Base-by-base conservation (phyloP, 192 early-diverging fungal species). In the Linnemannia exigua region DNA sequence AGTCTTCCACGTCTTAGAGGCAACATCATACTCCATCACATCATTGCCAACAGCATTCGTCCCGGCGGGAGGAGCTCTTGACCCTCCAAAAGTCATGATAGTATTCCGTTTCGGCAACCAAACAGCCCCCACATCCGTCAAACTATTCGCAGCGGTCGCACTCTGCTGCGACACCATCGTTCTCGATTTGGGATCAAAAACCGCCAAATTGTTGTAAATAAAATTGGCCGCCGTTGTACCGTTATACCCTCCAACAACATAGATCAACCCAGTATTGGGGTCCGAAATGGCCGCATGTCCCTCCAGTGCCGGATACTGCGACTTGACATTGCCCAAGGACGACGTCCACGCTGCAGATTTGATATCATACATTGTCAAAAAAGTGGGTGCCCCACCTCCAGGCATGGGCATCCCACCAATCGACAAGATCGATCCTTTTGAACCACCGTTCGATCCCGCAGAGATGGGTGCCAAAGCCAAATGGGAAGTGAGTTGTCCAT, bases 71-170 rank as follows among this genome's bases (percentile, higher is more conserved):
- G 77, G 77, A 31, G 75, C 79, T 70, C 70, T 74, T n/a, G 84
- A 71, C 14, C 84, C 84, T 12, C 84, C 84, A 79, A 86, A 80
- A 0, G 84, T 80, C 66, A 86, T 17, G 15, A 86, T 72, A 1
- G 84, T 51, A 28, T 80, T 86, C 36, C 84, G n/a, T 6, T 47
- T 5, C 15, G 31, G 72, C 0, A 38, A 67, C 77, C 77, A 86
- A n/a, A 80, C 84, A 5, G 84, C 84, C 2, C 61, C 75, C 8
- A 74, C 46, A 72, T 86, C 84, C 38, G 52, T 80, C 74, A 86
- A 28, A 77, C 84, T 86, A 1, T 58, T 66, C 19, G 74, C 77
- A 4, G 67, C 66, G 15, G 69, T 67, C 5, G 61, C 69, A 4
- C 69, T 1, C 3, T 61, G 35, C 20, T 79, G 79, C 28, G 84